Conservation (phyloP, 345 rosid genomes). For the Populus alba region DNA sequence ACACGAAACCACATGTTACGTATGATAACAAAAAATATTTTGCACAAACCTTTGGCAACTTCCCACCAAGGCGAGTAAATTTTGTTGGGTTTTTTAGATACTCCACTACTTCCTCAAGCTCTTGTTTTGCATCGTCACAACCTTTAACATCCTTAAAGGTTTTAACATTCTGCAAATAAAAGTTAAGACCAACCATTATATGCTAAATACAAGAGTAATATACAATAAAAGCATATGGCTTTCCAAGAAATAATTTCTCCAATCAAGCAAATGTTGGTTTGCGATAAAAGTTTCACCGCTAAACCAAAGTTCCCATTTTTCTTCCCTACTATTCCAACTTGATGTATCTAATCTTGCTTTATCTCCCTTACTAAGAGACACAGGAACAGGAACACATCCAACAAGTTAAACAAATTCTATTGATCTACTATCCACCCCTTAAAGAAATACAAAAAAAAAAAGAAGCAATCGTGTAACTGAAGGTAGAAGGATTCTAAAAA, state of each 20-base stretch:
- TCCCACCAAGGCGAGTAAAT: conserved; percentile 98
- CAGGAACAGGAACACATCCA: neutral
- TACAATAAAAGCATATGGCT: neutral
- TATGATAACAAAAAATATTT: conserved; percentile 1
- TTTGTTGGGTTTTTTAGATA: conserved; percentile 90
- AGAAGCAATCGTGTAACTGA: neutral
- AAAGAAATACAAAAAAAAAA: neutral
- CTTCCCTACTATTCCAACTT: neutral
- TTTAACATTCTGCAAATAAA: conserved; percentile 78
- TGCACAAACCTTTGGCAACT: conserved; percentile 84
- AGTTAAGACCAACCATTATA: conserved; percentile 14
- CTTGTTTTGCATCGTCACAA: conserved; percentile 99
- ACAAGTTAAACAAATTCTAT: neutral
- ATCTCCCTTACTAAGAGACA: neutral
- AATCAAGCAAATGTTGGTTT: neutral
- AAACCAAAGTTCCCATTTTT: neutral
- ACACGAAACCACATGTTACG: neutral
- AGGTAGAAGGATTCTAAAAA: neutral
- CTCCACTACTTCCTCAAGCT: conserved; percentile 97
- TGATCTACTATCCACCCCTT: neutral
- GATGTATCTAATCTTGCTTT: neutral
- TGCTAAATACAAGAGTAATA: neutral
- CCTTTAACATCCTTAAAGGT: conserved; percentile 99
- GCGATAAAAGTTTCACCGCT: neutral
- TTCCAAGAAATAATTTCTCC: neutral